Percentiles rank a stretch among this genome's conserved stretches.
Conservation (phyloP, 2,329 filamentous ascomycete genomes). For the Helotiales sp. region DNA sequence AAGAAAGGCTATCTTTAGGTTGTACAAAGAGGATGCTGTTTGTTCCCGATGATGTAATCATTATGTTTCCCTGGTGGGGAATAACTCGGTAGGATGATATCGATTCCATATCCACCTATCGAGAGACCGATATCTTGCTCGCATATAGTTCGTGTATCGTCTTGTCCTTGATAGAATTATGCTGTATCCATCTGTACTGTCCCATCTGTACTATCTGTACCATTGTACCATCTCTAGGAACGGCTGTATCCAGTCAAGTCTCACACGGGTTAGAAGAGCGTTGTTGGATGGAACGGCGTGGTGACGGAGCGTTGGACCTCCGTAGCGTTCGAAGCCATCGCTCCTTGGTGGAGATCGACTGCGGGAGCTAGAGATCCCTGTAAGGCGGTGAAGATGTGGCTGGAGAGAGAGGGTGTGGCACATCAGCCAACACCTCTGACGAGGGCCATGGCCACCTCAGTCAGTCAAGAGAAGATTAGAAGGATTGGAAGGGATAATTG, state of each 20-base stretch:
- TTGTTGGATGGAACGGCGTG: conserved; percentile 14
- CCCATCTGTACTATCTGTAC: too few relatives aligned
- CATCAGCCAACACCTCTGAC: too few relatives aligned
- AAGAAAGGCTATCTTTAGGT: neutral
- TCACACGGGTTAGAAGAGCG: conserved; percentile 10
- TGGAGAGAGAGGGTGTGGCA: conserved; percentile 21
- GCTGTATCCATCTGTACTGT: neutral
- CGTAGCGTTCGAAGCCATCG: neutral
- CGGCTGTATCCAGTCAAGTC: conserved; percentile 17
- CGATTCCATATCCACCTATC: neutral
- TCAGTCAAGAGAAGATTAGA: too few relatives aligned
- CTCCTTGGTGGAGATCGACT: neutral
- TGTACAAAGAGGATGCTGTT: neutral
- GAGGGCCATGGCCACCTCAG: too few relatives aligned
- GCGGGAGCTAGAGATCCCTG: conserved; percentile 13
- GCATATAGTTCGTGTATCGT: neutral
- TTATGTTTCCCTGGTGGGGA: neutral
- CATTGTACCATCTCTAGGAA: conserved; percentile 9
- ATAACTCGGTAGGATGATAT: conserved; percentile 1
- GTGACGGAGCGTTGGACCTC: conserved; percentile 6
- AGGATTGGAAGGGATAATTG: neutral
- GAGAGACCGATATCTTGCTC: neutral
- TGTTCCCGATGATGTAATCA: neutral
- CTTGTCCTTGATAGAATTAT: neutral
- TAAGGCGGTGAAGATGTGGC: conserved; percentile 30